Percentiles rank a stretch among this genome's conserved stretches.
These are phyloP conservation scores for Thinopyrum elongatum DNA, from an alignment of 176 grass and related monocot species.

Conservation along the genomic window DNA sequence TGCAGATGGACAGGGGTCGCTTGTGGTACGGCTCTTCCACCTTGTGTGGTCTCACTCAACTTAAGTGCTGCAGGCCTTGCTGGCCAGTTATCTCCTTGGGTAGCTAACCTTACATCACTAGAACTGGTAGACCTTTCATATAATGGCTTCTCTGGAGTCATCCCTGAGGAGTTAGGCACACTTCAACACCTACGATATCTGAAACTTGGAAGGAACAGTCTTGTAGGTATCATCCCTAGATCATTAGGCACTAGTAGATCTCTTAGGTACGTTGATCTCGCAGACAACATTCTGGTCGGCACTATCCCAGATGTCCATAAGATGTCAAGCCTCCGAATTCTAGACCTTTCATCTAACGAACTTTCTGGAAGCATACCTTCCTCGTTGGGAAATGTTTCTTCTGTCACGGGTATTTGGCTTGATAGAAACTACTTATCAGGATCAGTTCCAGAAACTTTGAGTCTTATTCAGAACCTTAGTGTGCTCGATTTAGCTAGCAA, in stretches of 20 bases:
- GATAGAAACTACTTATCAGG: not conserved
- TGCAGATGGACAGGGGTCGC: constrained; percentile 27
- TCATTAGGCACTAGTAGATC: not conserved
- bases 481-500: not conserved
- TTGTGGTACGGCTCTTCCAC: not conserved
- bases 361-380: constrained; percentile 20
- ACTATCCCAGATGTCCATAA: not conserved
- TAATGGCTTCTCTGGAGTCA: not conserved
- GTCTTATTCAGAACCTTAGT: not conserved
- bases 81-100: constrained; percentile 1
- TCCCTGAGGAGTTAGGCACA: not conserved
- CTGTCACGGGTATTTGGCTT: not conserved
- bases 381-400: constrained; percentile 28
- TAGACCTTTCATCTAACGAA: not conserved
- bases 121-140: constrained; percentile 13
- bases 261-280: not conserved
- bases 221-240: constrained; percentile 13
- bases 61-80: not conserved
- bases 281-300: not conserved
- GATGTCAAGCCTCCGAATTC: not conserved
- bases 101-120: constrained; percentile 48
- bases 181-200: not conserved
- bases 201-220: not conserved
- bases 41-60: constrained; percentile 7
- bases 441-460: not conserved